phyloP scores from a whole-genome alignment of 2,329 filamentous ascomycete species.

The Fusarium dimerum region DNA sequence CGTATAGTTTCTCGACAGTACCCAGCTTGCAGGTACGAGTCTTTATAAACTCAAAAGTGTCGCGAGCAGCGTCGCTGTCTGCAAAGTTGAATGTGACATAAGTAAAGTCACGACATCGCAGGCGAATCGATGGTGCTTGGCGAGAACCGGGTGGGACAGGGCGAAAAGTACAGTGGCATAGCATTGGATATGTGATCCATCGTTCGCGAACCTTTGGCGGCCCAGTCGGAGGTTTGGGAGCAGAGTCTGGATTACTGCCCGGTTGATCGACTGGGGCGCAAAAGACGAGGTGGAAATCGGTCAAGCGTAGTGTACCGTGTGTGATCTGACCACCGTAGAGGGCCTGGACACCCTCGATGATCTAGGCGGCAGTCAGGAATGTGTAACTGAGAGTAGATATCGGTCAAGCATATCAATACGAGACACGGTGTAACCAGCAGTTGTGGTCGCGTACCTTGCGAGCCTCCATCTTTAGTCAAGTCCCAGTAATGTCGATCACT shows the following conservation, averaged over 20 bases:
- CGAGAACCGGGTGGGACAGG: constrained; percentile 70
- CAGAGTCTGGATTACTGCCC: constrained; percentile 13
- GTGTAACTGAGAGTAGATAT: background rate
- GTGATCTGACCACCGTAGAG: constrained; percentile 60
- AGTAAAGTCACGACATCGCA: constrained; percentile 90
- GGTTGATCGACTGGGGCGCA: constrained; percentile 42
- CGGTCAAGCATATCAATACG: background rate
- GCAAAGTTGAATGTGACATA: constrained; percentile 89
- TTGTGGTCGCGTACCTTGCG: constrained; percentile 38
- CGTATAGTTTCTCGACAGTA: constrained; percentile 84
- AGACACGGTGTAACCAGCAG: constrained; percentile 2
- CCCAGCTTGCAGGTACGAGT: constrained; percentile 78
- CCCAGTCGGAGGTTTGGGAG: constrained; percentile 16
- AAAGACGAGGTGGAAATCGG: constrained; percentile 63
- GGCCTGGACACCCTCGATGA: constrained; percentile 60
- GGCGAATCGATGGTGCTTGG: constrained; percentile 77
- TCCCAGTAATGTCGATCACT: constrained; percentile 3
- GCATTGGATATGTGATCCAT: constrained; percentile 95
- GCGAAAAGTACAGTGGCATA: constrained; percentile 76
- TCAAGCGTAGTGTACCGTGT: constrained; percentile 59
- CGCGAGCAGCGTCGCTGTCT: constrained; percentile 72
- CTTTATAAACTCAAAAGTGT: constrained; percentile 86
- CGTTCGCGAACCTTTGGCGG: constrained; percentile 59
- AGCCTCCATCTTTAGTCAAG: constrained; percentile 38
- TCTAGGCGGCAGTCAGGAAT: constrained; percentile 34